phyloP scores from a whole-genome alignment of 225 moss, liverwort and hornwort genomes.

The Bryoerythrophyllum caledonicum region DNA sequence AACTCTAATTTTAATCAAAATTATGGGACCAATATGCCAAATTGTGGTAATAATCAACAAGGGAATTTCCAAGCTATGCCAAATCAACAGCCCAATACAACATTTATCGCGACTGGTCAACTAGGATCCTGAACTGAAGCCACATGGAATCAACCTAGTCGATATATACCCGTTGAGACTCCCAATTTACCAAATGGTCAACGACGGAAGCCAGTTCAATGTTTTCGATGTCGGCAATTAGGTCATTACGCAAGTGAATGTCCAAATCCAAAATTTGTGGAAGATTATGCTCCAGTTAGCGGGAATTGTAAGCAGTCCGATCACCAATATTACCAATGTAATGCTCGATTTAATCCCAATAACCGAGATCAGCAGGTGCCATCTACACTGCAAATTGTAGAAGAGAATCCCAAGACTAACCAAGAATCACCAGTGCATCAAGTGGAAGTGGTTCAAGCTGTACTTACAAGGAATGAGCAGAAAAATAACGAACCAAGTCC shows the following conservation, averaged over 20 bases:
- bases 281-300: neutral
- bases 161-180: too few species aligned
- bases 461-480: neutral
- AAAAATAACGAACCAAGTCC: too few species aligned
- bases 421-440: neutral
- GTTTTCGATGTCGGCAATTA: neutral
- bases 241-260: neutral
- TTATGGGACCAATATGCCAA: neutral
- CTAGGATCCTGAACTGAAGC: too few species aligned
- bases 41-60: neutral
- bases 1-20: too few species aligned
- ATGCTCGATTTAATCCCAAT: neutral
- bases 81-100: too few species aligned
- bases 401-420: neutral
- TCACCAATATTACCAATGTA: neutral
- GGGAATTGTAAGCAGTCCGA: neutral
- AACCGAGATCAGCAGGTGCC: neutral
- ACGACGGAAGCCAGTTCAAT: neutral
- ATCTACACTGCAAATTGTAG: neutral
- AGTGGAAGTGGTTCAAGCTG: neutral
- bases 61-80: too few species aligned
- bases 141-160: too few species aligned
- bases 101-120: too few species aligned
- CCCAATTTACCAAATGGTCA: neutral
- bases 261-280: neutral